Base-by-base conservation (phyloP, 352 stramenopile species). In the Globisporangium echinulatum region DNA sequence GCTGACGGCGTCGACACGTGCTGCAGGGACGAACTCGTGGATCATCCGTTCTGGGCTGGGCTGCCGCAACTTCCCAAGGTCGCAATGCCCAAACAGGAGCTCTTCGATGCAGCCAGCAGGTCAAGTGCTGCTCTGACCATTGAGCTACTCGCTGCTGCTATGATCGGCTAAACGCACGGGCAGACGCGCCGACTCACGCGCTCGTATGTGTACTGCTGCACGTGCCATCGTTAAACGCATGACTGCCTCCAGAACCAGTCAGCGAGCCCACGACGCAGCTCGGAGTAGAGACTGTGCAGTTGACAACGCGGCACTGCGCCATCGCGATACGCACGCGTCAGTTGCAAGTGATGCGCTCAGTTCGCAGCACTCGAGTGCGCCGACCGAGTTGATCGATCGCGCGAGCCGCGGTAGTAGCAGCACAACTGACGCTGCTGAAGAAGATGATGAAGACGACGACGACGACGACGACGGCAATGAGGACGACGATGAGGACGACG, bases 31-130 rank as follows among this genome's bases (percentile, higher is more conserved):
- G 72, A 88, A 38, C 62, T 94, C 14, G 42, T 90, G 11, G 58
- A 72, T 8, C 83, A 94, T 66, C 76, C 82, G 3, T 92, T 92
- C 56, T 94, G 85, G 85, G 44, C 59, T 5, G 60, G 52, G 19
- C 54, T 74, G 9, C 54, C 66, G 25, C 61, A 40, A 9, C 49
- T 88, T 1, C 60, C 62, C 3, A 70, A 61, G 39, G 10, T 76
- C 10, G 25, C 60, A 15, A 84, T 94, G 62, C 85, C 85, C 38
- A 4, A 54, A 42, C 85, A 94, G 74, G 64, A 80, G 19, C 54
- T 86, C 36, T 94, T 92, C 63, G 68, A 81, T 48, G 46, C 49
- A 38, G 55, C 47, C 40, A 44, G 40, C 40, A 44, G 40, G 7
- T 44, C 25, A 33, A 33, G 25, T 17, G n/a, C n/a, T 50, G 46